Base-by-base conservation (phyloP, 2,329 filamentous ascomycete species). In the Sclerotinia trifoliorum region DNA sequence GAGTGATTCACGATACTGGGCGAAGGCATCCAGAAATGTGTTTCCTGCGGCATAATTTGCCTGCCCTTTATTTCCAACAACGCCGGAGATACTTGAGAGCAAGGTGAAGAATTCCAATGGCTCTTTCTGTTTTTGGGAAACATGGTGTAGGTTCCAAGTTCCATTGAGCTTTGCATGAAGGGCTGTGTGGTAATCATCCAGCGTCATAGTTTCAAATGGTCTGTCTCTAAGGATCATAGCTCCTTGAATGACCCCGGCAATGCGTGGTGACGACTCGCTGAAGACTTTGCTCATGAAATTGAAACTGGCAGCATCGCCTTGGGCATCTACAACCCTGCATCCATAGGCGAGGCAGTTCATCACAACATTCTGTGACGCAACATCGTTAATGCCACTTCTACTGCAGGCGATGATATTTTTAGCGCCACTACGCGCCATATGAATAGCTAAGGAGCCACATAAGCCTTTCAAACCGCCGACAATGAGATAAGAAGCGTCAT, bases 1-100 rank as follows among this genome's bases (percentile, higher is more conserved):
- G 1, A 55, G 58, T 1, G 5, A 2, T 21, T 63, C 32, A 29
- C 58, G 57, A 29, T 68, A 68, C 11, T 29, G 13, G 49, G 66
- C 49, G 26, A 68, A 68, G 11, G 57, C 48, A 42, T 83, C 80
- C 2, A 83, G 75, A 77, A 81, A 85, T 51, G 79, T 79, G 72
- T 85, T 85, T 42, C 80, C 83, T 0, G 82, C 81, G 2, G 81
- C 79, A 73, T 88, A 88, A 3, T 84, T 83, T 6, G 83, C 70
- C 54, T 81, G 79, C 0, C 73, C 75, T 0, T 72, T 73, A 15
- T 75, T 75, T 0, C 80, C 80, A 0, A 78, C 35, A 3, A 80
- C 71, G 0, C 78, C 77, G 42, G 74, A 74, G 35, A 79, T 70
- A 0, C 79, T 81, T 1, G 78, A 80, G 7, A 81, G 72, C 56